Conservation (phyloP, 2,329 filamentous ascomycete genomes). For the Paecilomyces niveus region DNA sequence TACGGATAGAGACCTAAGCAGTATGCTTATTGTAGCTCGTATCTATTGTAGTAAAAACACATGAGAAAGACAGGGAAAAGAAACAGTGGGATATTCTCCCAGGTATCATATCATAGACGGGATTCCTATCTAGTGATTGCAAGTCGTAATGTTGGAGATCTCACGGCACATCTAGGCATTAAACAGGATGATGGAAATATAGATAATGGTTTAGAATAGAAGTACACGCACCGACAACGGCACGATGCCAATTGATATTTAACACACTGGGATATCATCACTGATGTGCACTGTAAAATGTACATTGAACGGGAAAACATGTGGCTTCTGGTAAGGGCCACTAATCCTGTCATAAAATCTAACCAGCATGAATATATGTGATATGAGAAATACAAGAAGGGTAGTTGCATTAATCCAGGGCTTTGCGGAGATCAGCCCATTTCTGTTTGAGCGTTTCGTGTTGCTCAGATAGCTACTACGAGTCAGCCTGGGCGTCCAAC, state of each 20-base stretch:
- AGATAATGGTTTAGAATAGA: background rate
- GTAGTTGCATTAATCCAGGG: constrained; percentile 35
- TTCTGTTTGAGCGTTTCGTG: constrained; percentile 69
- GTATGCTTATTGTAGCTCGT: background rate
- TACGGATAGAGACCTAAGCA: background rate
- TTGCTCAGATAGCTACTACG: constrained; percentile 55
- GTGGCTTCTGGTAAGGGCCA: background rate
- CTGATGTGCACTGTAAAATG: background rate
- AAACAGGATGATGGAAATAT: background rate
- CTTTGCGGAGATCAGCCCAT: constrained; percentile 64
- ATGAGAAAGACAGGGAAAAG: background rate
- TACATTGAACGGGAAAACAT: background rate
- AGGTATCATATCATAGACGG: background rate
- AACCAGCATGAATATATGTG: background rate
- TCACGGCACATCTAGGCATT: background rate
- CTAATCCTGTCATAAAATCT: background rate
- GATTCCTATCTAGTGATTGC: background rate
- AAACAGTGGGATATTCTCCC: background rate
- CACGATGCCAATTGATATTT: background rate
- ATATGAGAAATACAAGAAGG: background rate
- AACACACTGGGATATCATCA: background rate
- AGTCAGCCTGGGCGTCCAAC: constrained; percentile 7
- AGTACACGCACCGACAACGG: background rate
- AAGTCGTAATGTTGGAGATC: background rate
- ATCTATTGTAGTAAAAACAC: background rate